Percentiles rank a stretch among this genome's conserved stretches.
These are phyloP conservation scores for Scutellaria baicalensis DNA, from an alignment of 257 asterid species.

Conservation along the genomic window DNA sequence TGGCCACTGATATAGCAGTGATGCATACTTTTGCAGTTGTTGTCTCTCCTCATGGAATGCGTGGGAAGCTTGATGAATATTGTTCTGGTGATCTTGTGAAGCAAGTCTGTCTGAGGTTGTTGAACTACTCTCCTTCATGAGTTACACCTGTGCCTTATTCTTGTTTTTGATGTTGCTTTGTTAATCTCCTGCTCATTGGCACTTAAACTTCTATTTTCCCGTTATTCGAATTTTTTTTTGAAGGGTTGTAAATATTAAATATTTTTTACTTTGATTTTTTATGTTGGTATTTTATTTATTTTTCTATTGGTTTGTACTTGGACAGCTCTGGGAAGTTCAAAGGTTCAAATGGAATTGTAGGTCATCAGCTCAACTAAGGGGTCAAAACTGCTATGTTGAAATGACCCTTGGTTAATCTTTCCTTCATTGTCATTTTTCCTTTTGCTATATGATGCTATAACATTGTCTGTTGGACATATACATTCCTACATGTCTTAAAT, in stretches of 20 bases:
- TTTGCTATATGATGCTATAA: background rate
- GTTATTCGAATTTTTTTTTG: background rate
- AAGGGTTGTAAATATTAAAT: background rate
- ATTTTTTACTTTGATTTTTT: background rate
- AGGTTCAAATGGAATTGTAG: conserved; percentile 74
- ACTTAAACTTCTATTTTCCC: background rate
- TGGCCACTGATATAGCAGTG: background rate
- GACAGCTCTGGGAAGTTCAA: conserved; percentile 77
- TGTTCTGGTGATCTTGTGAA: conserved; percentile 96
- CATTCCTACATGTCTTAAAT: background rate
- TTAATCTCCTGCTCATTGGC: conserved; percentile 1
- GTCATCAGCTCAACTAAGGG: conserved; percentile 67
- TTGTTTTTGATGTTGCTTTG: background rate
- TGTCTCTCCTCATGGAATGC: conserved; percentile 97
- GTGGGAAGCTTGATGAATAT: conserved; percentile 85
- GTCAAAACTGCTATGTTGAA: conserved; percentile 78
- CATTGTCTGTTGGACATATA: background rate
- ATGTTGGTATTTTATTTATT: background rate
- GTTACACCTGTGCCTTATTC: background rate
- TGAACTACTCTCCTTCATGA: background rate
- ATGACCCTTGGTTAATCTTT: conserved; percentile 57
- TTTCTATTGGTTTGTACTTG: conserved; percentile 15
- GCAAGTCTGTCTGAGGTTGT: conserved; percentile 88
- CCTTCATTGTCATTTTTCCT: background rate
- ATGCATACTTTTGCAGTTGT: conserved; percentile 48